These are phyloP conservation scores for Scedosporium minutisporum DNA, from an alignment of 2,329 filamentous ascomycete genomes.

Conservation along the genomic window DNA sequence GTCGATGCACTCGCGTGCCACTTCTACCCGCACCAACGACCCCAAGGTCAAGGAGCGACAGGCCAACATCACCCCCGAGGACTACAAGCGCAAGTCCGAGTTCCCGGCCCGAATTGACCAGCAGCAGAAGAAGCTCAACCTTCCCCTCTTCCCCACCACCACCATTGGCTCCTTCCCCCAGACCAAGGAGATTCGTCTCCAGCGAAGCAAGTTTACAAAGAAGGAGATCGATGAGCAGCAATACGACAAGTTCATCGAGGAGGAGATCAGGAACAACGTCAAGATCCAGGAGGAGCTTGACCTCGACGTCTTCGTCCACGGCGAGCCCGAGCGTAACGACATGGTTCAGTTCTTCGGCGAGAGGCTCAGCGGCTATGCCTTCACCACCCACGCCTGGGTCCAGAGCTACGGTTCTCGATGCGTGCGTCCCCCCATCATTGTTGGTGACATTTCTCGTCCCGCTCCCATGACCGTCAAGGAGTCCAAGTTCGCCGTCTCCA, in stretches of 20 bases:
- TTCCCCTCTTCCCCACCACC: constrained; percentile 96
- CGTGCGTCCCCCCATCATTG: constrained; percentile 95
- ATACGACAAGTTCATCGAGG: constrained; percentile 99
- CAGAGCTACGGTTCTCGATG: constrained; percentile 98
- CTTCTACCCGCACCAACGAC: constrained; percentile 93
- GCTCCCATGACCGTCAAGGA: constrained; percentile 99
- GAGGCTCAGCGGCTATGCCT: constrained; percentile 90
- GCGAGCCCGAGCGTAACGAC: constrained; percentile 99
- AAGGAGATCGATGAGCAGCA: constrained; percentile 83
- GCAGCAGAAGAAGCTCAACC: constrained; percentile 86
- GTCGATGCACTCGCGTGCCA: constrained; percentile 82
- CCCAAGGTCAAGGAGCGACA: constrained; percentile 95
- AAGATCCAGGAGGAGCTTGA: constrained; percentile 97
- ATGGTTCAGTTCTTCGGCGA: constrained; percentile 99
- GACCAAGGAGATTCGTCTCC: constrained; percentile 95
- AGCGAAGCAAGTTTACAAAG: constrained; percentile 98
- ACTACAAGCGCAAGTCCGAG: constrained; percentile 87
- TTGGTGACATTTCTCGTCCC: constrained; percentile 95
- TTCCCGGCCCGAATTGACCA: constrained; percentile 78
- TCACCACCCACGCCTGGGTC: constrained; percentile 98
- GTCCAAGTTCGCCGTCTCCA: constrained; percentile 93
- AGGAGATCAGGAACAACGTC: constrained; percentile 92
- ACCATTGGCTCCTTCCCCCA: constrained; percentile 99
- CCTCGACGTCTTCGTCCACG: constrained; percentile 95
- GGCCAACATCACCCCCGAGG: constrained; percentile 68